These are phyloP conservation scores for Lecanicillium sp. DNA, from an alignment of 2,329 filamentous ascomycete genomes.

Conservation along the genomic window DNA sequence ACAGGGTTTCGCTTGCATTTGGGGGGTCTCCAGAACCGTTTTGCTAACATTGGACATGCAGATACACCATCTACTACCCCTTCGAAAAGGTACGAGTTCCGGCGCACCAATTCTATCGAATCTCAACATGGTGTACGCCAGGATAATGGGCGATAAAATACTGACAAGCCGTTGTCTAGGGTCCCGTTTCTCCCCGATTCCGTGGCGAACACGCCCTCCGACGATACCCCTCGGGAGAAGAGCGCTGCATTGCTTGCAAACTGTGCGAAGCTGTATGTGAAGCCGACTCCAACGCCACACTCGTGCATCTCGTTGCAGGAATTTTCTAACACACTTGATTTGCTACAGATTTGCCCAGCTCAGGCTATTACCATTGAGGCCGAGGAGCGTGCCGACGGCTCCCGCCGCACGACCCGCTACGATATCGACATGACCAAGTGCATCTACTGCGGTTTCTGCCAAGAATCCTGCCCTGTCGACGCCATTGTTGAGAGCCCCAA, in stretches of 20 bases:
- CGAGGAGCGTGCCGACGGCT: slow-evolving; percentile 93
- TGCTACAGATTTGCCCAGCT: slow-evolving; percentile 72
- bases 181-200: slow-evolving; percentile 95
- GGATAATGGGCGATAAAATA: neutral
- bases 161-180: slow-evolving; percentile 33
- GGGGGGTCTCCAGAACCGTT: neutral
- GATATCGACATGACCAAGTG: slow-evolving; percentile 99
- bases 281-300: neutral
- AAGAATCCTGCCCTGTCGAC: slow-evolving; percentile 97
- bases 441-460: slow-evolving; percentile 99
- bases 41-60: slow-evolving; percentile 26
- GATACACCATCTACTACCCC: slow-evolving; percentile 97
- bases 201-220: slow-evolving; percentile 95
- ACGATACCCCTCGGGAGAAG: slow-evolving; percentile 93
- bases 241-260: slow-evolving; percentile 99
- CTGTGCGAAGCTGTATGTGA: slow-evolving; percentile 75
- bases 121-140: slow-evolving; percentile 11
- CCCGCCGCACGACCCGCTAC: slow-evolving; percentile 90
- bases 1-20: slow-evolving; percentile 2
- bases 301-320: neutral
- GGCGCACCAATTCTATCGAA: slow-evolving; percentile 6
- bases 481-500: slow-evolving; percentile 65
- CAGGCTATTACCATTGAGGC: slow-evolving; percentile 99
- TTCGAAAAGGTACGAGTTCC: slow-evolving; percentile 70
- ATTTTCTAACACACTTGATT: neutral